phyloP scores from a whole-genome alignment of 1,284 basidiomycete species.

The Ustilago curta region DNA sequence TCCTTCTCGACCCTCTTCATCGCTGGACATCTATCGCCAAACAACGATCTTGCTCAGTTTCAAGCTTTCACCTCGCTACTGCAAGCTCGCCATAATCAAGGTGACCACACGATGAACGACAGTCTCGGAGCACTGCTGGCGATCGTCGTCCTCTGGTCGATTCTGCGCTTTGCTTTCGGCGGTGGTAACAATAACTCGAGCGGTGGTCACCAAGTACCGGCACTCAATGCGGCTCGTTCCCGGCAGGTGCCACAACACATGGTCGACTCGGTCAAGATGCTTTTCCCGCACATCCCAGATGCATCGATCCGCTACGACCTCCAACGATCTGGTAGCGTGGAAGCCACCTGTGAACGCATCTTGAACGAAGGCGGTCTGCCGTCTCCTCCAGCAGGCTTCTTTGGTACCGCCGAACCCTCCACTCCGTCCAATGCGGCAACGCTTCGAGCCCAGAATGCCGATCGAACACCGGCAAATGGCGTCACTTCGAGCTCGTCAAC shows the following conservation, averaged over 20 bases:
- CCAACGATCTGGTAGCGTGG: slow-evolving; percentile 52
- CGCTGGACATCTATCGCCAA: background rate
- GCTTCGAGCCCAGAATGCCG: slow-evolving; percentile 22
- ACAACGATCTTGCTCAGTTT: background rate
- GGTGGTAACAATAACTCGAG: slow-evolving; percentile 24
- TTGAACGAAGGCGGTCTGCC: slow-evolving; percentile 63
- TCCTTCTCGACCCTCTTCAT: too few species aligned
- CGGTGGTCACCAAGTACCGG: slow-evolving; percentile 18
- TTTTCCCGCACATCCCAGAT: slow-evolving; percentile 64
- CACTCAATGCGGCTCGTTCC: slow-evolving; percentile 38
- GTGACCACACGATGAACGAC: slow-evolving; percentile 59
- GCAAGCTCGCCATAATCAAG: background rate
- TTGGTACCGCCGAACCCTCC: slow-evolving; percentile 34
- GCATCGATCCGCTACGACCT: slow-evolving; percentile 64
- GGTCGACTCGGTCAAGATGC: slow-evolving; percentile 59
- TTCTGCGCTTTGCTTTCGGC: slow-evolving; percentile 61
- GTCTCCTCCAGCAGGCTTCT: slow-evolving; percentile 50
- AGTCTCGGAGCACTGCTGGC: slow-evolving; percentile 63
- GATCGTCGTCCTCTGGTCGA: slow-evolving; percentile 60
- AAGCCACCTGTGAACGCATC: slow-evolving; percentile 63
- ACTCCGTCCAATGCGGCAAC: slow-evolving; percentile 23
- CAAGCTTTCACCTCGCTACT: too few species aligned
- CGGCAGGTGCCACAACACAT: slow-evolving; percentile 51
- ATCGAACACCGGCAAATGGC: slow-evolving; percentile 24
- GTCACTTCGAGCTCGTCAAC: slow-evolving; percentile 17